A percentile compares a stretch with the other conserved stretches of the same genome.
phyloP scores from a whole-genome alignment of 352 stramenopile species.

The Blastocystis sp. region DNA sequence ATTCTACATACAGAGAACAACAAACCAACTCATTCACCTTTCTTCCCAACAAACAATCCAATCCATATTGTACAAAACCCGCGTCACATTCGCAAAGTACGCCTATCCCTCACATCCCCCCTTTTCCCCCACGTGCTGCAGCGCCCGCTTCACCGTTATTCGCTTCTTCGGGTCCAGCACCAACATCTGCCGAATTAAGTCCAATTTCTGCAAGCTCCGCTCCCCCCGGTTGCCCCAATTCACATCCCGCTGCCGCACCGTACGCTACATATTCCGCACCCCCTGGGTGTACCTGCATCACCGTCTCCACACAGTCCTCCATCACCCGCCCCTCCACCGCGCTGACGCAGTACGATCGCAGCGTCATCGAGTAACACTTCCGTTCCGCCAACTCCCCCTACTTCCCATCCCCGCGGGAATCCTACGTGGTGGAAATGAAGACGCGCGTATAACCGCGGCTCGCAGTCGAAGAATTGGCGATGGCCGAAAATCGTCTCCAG shows the following conservation, averaged over 20 bases:
- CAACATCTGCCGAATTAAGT: slow-evolving; percentile 36
- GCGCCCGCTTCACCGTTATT: neutral
- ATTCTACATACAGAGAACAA: too few relatives aligned
- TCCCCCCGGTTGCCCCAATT: slow-evolving; percentile 14
- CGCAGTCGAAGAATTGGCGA: slow-evolving; percentile 35
- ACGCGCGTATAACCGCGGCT: neutral
- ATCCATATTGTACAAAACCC: neutral
- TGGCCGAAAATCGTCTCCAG: slow-evolving; percentile 49
- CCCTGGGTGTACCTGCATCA: neutral
- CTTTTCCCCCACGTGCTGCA: neutral
- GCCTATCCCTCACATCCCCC: neutral
- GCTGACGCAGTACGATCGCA: slow-evolving; percentile 40
- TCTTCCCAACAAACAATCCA: too few relatives aligned
- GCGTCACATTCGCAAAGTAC: neutral
- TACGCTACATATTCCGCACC: neutral
- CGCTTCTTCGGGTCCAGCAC: slow-evolving; percentile 18
- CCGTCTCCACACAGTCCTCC: slow-evolving; percentile 17
- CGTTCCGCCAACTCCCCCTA: slow-evolving; percentile 2
- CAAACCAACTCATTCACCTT: too few relatives aligned
- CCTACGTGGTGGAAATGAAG: slow-evolving; percentile 1
- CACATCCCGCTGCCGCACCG: neutral
- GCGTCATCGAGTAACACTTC: slow-evolving; percentile 33
- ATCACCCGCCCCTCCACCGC: neutral
- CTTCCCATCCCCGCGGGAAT: neutral
- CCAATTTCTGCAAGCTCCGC: neutral